Base-by-base conservation (phyloP, 2,329 filamentous ascomycete species). In the Ophiocordyceps australis region DNA sequence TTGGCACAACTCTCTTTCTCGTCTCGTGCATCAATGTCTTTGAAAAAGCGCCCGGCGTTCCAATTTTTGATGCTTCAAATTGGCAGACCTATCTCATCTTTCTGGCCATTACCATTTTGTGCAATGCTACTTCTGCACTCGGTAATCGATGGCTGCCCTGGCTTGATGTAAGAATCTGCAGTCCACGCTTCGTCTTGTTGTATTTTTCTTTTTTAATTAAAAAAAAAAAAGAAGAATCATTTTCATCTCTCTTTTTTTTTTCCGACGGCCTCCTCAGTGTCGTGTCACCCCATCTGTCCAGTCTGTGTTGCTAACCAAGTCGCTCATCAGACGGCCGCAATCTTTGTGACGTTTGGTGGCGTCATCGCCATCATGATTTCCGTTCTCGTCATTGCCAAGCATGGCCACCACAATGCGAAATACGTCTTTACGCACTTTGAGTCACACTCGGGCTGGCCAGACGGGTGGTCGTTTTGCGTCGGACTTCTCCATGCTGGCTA, bases 21-120 rank as follows among this genome's bases (percentile, higher is more conserved):
- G 55, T 65, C 29, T 58, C 53, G 10, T 65, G 61, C 39, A 42
- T 70, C 45, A 65, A 67, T 30, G 58, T 70, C 19, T 70, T 68
- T 30, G 51, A 62, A 28, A 46, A 47, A 3, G 44, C 49, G 19
- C 45, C 50, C 5, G 60, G 55, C 22, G 43, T 47, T 9, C 50
- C 43, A 9, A 42, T 68, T 30, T 50, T 66, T 25, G 45, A 45
- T 3, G 59, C 51, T 23, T 59, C 56, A 22, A 43, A 55, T 16
- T 82, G 74, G 57, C 74, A 82, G 45, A 55, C 77, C 12, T 69
- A 77, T 30, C 54, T 82, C 14, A 69, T 80, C 34, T 81, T 82
- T 51, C 62, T 78, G 37, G 74, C 54, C 25, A 59, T 81, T 34
- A 78, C 72, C 13, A 38, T 81, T 2, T 36, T 71, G 13, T 72